Percentiles rank a stretch among this genome's conserved stretches.
Evolutionary conservation across 192 early-diverging fungal genomes (phyloP).

Genomic region (Umbelopsis ramanniana): DNA sequence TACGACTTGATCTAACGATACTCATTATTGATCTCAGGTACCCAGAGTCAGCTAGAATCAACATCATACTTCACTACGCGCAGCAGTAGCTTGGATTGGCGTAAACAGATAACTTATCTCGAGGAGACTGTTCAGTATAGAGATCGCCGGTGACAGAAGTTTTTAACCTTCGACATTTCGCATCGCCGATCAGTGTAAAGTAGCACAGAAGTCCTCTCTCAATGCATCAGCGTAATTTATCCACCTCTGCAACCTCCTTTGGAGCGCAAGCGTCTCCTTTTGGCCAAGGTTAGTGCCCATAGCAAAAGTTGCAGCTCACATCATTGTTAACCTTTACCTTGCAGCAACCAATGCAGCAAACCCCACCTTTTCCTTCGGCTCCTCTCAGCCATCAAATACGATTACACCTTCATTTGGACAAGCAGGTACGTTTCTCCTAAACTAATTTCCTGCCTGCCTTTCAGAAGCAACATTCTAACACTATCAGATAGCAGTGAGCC

Average conservation of each 20-base stretch:
- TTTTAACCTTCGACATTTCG: neutral
- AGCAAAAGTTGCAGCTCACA: too few species aligned
- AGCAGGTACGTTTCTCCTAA: slow-evolving; percentile 7
- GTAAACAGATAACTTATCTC: too few species aligned
- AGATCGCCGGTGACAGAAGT: neutral
- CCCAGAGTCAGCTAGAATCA: too few species aligned
- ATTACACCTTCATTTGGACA: slow-evolving; percentile 21
- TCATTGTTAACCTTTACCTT: neutral
- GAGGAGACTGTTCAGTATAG: too few species aligned
- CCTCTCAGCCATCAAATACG: neutral
- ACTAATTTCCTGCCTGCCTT: slow-evolving; percentile 18
- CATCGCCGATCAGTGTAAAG: too few species aligned
- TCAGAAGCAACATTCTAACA: slow-evolving; percentile 33
- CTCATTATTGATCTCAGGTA: too few species aligned
- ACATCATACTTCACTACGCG: too few species aligned
- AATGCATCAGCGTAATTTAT: slow-evolving; percentile 11
- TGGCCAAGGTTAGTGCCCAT: neutral
- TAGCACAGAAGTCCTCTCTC: too few species aligned
- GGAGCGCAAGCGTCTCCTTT: neutral
- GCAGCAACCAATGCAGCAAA: neutral
- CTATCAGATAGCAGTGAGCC: slow-evolving; percentile 28
- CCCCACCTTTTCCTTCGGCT: slow-evolving; percentile 5
- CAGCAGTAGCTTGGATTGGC: too few species aligned
- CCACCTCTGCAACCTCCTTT: neutral
- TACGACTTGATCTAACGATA: too few species aligned